Percentiles rank a stretch among this genome's conserved stretches.
Evolutionary conservation across 2,329 filamentous ascomycete genomes (phyloP).

Genomic region (Didymella sp.): DNA sequence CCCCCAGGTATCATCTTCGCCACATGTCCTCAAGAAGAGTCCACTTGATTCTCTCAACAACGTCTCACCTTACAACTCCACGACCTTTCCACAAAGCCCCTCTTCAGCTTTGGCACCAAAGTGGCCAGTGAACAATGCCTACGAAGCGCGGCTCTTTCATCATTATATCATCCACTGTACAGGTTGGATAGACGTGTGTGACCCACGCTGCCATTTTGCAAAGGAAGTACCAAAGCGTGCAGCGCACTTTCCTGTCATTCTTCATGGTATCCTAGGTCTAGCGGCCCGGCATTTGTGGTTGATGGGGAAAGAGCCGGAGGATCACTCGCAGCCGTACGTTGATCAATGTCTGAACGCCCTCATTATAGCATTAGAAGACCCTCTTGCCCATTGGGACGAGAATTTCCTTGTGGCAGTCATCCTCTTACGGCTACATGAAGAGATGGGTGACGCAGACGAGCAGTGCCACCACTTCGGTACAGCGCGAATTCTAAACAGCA

Average conservation of each 20-base stretch:
- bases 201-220: conserved; percentile 48
- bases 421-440: conserved; percentile 58
- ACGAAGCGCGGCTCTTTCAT: conserved; percentile 38
- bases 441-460: conserved; percentile 52
- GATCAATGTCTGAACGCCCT: conserved; percentile 57
- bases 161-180: conserved; percentile 43
- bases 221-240: conserved; percentile 58
- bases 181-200: conserved; percentile 40
- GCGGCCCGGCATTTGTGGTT: conserved; percentile 56
- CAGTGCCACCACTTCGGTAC: conserved; percentile 52
- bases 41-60: conserved; percentile 26
- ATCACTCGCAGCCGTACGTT: conserved; percentile 55
- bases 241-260: conserved; percentile 55
- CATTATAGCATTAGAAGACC: conserved; percentile 54
- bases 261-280: conserved; percentile 57
- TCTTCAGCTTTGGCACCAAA: conserved; percentile 27
- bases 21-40: conserved; percentile 21
- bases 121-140: conserved; percentile 36
- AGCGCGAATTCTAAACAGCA: conserved; percentile 49
- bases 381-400: conserved; percentile 54
- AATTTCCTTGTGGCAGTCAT: conserved; percentile 59
- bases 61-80: conserved; percentile 36
- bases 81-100: conserved; percentile 33
- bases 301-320: conserved; percentile 48
- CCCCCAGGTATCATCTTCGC: conserved; percentile 14